Percentiles rank a stretch among this genome's conserved stretches.
These are phyloP conservation scores for Daldinia childiae DNA, from an alignment of 495 filamentous ascomycete genomes.

Conservation along the genomic window DNA sequence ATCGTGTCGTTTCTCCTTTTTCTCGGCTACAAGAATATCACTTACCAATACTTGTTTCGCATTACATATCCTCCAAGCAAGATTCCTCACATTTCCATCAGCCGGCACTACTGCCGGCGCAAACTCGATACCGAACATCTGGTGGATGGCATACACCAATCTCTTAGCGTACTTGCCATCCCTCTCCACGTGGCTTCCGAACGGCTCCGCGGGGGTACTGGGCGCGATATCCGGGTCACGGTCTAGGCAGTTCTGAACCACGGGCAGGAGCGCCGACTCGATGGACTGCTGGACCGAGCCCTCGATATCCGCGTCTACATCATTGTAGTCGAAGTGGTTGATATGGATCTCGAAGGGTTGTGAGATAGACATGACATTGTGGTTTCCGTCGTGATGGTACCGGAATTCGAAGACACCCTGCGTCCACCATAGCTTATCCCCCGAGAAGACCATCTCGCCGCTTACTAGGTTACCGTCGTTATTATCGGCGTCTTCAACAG, in stretches of 20 bases:
- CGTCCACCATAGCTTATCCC: conserved; percentile 97
- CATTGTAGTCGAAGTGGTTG: conserved; percentile 75
- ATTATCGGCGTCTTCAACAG: conserved; percentile 59
- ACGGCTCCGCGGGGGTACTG: conserved; percentile 78
- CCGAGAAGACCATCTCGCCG: conserved; percentile 88
- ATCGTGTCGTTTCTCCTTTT: no score
- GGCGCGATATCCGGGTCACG: conserved; percentile 92
- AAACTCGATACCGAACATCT: conserved; percentile 98
- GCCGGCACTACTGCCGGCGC: conserved; percentile 91
- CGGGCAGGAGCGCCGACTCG: conserved; percentile 78
- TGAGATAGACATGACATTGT: conserved; percentile 96
- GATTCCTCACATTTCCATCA: conserved; percentile 88
- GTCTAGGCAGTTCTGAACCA: conserved; percentile 92
- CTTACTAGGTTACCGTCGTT: conserved; percentile 61
- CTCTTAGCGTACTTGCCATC: conserved; percentile 88
- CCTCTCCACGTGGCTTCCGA: conserved; percentile 81
- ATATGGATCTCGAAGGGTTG: conserved; percentile 92
- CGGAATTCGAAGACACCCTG: conserved; percentile 95
- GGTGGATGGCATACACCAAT: conserved; percentile 91
- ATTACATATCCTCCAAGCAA: conserved; percentile 95
- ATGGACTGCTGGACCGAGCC: conserved; percentile 59
- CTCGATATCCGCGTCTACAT: conserved; percentile 55
- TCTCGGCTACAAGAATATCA: conserved; percentile 30
- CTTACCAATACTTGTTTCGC: conserved; percentile 93
- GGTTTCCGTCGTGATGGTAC: conserved; percentile 93